Percentiles rank a stretch among this genome's conserved stretches.
phyloP scores from a whole-genome alignment of 805 yeast species.

The Teunomyces barrocoloradensis region DNA sequence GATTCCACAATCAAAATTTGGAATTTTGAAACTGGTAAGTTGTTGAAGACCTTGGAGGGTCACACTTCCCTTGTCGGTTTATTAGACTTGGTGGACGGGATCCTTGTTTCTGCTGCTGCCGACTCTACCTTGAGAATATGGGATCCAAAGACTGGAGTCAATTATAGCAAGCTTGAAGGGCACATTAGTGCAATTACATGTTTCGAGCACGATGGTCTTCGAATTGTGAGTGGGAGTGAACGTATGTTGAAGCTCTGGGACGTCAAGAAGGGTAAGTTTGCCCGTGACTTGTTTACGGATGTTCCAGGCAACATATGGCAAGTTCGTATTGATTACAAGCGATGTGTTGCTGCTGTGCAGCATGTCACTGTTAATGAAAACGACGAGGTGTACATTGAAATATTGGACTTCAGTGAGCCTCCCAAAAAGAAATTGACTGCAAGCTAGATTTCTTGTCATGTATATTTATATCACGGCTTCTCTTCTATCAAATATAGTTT shows the following conservation, averaged over 20 bases:
- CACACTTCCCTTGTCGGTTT: constrained; percentile 90
- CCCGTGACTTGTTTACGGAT: constrained; percentile 70
- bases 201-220: constrained; percentile 81
- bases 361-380: constrained; percentile 43
- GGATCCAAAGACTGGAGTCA: constrained; percentile 78
- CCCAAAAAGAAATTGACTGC: constrained; percentile 1
- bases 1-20: constrained; percentile 86
- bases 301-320: constrained; percentile 92
- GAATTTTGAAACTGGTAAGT: constrained; percentile 77
- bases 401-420: constrained; percentile 69
- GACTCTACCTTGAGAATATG: constrained; percentile 89
- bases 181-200: constrained; percentile 89
- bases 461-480: neutral
- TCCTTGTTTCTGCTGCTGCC: constrained; percentile 91
- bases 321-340: constrained; percentile 76
- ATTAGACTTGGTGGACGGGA: constrained; percentile 69
- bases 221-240: constrained; percentile 87
- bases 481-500: constrained; percentile 29
- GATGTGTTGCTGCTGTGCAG: constrained; percentile 91
- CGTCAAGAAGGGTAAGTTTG: constrained; percentile 68
- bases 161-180: constrained; percentile 70
- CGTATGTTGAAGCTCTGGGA: constrained; percentile 87
- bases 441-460: neutral
- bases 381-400: constrained; percentile 70
- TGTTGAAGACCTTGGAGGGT: constrained; percentile 71